Evolutionary conservation across 2,329 filamentous ascomycete species (phyloP).

Genomic region (Aspergillus viridinutans): DNA sequence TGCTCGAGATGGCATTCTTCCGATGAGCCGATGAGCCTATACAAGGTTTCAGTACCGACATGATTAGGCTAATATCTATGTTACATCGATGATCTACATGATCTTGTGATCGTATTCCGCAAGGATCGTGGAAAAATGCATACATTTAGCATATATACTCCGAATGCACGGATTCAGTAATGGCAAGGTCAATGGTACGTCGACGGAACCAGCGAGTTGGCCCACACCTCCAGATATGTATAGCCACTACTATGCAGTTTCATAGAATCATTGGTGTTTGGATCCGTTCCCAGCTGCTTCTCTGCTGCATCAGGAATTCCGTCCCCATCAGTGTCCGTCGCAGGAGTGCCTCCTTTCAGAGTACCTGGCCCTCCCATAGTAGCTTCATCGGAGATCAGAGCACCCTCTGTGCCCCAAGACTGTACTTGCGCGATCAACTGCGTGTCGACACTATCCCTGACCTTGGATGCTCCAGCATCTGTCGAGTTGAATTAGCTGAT

Average conservation of each 20-base stretch:
- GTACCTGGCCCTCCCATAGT: conserved; percentile 12
- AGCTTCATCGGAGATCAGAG: conserved; percentile 13
- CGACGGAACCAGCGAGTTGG: conserved; percentile 13
- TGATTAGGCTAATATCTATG: neutral
- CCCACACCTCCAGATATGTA: conserved; percentile 14
- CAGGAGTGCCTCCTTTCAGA: conserved; percentile 7
- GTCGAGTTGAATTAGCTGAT: no score
- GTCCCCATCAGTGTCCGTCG: conserved; percentile 13
- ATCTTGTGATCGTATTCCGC: neutral
- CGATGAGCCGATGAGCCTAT: neutral
- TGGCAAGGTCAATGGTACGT: conserved; percentile 3
- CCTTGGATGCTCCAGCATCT: conserved; percentile 14
- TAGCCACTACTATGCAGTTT: conserved; percentile 12
- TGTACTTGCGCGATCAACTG: conserved; percentile 9
- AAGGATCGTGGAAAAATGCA: neutral
- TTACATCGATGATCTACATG: neutral
- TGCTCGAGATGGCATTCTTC: neutral
- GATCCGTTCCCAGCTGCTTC: conserved; percentile 11
- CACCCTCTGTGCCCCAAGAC: conserved; percentile 10
- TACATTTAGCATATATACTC: neutral
- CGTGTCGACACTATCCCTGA: conserved; percentile 10
- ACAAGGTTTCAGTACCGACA: neutral
- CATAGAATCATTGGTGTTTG: conserved; percentile 12
- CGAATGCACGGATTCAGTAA: neutral
- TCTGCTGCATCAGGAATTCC: conserved; percentile 15